Conservation (phyloP, 352 stramenopile species). For the Saprolegnia diclina region DNA sequence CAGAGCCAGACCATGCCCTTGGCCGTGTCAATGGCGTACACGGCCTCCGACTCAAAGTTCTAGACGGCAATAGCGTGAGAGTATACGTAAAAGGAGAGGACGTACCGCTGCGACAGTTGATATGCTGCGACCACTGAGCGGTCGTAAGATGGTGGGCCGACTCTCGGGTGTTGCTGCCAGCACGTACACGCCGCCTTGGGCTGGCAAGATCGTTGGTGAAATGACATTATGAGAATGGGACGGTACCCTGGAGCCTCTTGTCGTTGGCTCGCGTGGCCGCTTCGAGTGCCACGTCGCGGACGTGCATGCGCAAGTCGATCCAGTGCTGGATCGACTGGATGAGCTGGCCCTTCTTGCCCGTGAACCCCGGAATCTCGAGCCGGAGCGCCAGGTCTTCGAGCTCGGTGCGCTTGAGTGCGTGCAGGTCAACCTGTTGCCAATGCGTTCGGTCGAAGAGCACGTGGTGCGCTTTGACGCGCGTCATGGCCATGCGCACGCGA, state of each 20-base stretch:
- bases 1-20: slow-evolving; percentile 64
- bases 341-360: slow-evolving; percentile 69
- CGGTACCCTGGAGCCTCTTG: slow-evolving; percentile 45
- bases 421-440: slow-evolving; percentile 57
- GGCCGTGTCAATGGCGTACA: slow-evolving; percentile 59
- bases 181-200: slow-evolving; percentile 64
- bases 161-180: slow-evolving; percentile 40
- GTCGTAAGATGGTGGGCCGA: slow-evolving; percentile 48
- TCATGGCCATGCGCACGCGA: slow-evolving; percentile 44
- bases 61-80: slow-evolving; percentile 5
- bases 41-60: slow-evolving; percentile 49
- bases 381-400: slow-evolving; percentile 53
- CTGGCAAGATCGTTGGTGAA: slow-evolving; percentile 26
- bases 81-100: slow-evolving; percentile 22
- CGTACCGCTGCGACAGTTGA: slow-evolving; percentile 53
- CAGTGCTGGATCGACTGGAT: slow-evolving; percentile 69
- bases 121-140: slow-evolving; percentile 57
- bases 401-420: slow-evolving; percentile 51
- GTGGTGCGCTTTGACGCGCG: slow-evolving; percentile 46
- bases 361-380: slow-evolving; percentile 56
- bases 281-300: slow-evolving; percentile 51
- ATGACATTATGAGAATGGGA: background rate
- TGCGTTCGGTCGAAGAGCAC: slow-evolving; percentile 42
- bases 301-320: slow-evolving; percentile 59
- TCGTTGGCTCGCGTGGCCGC: slow-evolving; percentile 50